Evolutionary conservation across 805 yeast genomes (phyloP), one percentile per base, ranked within the genome.

Genomic region (Teunomyces gatunensis): DNA sequence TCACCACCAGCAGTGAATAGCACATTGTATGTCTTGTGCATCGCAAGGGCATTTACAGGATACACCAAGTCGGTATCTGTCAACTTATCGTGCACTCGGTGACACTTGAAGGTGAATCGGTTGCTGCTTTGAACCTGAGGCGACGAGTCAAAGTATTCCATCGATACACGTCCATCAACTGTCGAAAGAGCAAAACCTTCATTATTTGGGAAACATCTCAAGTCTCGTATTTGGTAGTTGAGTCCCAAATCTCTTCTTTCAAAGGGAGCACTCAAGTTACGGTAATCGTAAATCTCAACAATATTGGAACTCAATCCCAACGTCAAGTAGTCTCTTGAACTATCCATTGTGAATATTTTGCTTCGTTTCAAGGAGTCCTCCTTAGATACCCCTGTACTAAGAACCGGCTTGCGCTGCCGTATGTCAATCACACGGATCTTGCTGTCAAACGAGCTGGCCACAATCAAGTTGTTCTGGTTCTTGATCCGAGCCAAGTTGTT

Each of bases 91-190:
- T 71, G 63, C 23, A 52, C 47, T 28, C 96, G 67, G 63, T 89
- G 97, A 51, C 96, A 85, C 57, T 89, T 82, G 72, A 89, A 89
- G 0, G 96, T 92, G 62, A 84, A 90, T 47, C 81, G 78, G 47
- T 71, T 66, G 1, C 63, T 54, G 44, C 68, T 77, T 48, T 67
- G 73, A 3, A 59, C 58, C 39, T 67, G 66, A 1, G 74, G 71
- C 3, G 74, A 63, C 3, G 80, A 76, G 46, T 82, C 80, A 46
- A 84, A 79, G 55, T 74, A 83, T 51, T 88, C 92, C 23, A 89
- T 78, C 0, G 90, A 83, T 1, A 86, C 89, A 25, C 95, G 70
- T 0, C 96, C 96, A 56, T 88, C 96, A n/a, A 89, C 73, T 1
- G 92, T 83, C 23, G 89, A 73, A 28, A 83, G 75, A 0, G 84